Conservation (phyloP, 148 eudicot genomes). For the Euryodendron excelsum region DNA sequence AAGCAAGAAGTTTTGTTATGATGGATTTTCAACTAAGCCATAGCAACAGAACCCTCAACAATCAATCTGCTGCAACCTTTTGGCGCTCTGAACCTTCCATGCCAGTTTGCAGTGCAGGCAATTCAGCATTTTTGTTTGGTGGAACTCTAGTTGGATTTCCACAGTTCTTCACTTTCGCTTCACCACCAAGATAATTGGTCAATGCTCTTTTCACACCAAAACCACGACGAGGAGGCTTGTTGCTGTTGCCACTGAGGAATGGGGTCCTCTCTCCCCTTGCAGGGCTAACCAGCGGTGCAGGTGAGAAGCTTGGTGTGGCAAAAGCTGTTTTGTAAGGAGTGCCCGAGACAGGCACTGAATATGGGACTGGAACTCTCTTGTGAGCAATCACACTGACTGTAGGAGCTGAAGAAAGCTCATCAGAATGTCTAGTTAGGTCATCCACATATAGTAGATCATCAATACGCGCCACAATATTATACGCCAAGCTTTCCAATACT, state of each 20-base stretch:
- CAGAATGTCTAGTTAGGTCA: slow-evolving; percentile 11
- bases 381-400: background rate
- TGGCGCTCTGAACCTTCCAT: background rate
- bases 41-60: too few relatives aligned
- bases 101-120: background rate
- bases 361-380: slow-evolving; percentile 10
- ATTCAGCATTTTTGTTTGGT: background rate
- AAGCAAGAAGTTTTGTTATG: too few relatives aligned
- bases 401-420: background rate
- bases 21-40: too few relatives aligned
- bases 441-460: slow-evolving; percentile 49
- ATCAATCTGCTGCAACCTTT: too few relatives aligned
- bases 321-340: slow-evolving; percentile 19
- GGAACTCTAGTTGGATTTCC: background rate
- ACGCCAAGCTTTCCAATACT: slow-evolving; percentile 76
- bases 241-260: background rate
- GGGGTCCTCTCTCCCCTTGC: background rate
- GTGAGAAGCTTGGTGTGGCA: slow-evolving; percentile 28
- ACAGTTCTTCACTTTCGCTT: background rate
- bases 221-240: background rate
- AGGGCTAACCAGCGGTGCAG: slow-evolving; percentile 19
- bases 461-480: slow-evolving; percentile 64
- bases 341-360: slow-evolving; percentile 35
- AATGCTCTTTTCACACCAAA: slow-evolving; percentile 3
- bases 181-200: slow-evolving; percentile 1